A percentile compares a stretch with the other conserved stretches of the same genome.
Evolutionary conservation across 495 filamentous ascomycete species (phyloP).

Genomic region (Hyaloscypha bicolor): DNA sequence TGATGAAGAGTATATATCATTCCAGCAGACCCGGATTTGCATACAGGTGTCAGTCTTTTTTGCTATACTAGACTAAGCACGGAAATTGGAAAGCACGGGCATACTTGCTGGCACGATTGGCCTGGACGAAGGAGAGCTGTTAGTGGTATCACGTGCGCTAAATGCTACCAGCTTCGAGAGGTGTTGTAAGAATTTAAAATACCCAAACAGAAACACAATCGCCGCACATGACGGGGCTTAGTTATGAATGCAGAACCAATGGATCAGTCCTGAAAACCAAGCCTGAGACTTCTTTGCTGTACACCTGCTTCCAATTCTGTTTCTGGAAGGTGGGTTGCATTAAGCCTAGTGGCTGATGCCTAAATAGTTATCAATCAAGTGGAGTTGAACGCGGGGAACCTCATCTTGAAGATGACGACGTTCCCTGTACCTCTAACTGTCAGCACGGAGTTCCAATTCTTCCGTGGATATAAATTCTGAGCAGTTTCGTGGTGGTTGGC

Average conservation of each 20-base stretch:
- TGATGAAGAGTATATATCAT: constrained; percentile 22
- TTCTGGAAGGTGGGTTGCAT: neutral
- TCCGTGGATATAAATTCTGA: neutral
- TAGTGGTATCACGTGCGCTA: constrained; percentile 1
- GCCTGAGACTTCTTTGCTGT: neutral
- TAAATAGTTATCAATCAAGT: neutral
- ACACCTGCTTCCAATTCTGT: neutral
- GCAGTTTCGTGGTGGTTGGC: neutral
- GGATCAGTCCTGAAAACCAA: constrained; percentile 53
- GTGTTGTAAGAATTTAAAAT: constrained; percentile 17
- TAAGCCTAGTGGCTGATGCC: neutral
- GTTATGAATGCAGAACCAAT: constrained; percentile 9
- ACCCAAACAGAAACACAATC: constrained; percentile 10
- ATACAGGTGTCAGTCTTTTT: neutral
- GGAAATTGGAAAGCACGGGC: constrained; percentile 1
- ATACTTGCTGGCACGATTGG: neutral
- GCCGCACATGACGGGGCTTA: neutral
- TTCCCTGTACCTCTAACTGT: neutral
- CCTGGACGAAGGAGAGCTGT: neutral
- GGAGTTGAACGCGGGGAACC: neutral
- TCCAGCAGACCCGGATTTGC: neutral
- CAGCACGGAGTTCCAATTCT: neutral
- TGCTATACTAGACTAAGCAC: constrained; percentile 4
- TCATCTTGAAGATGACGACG: neutral
- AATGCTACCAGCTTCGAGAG: neutral